A percentile compares a stretch with the other conserved stretches of the same genome.
Evolutionary conservation across 306 rosid genomes (phyloP).

Genomic region (Hylodesmum podocarpum): DNA sequence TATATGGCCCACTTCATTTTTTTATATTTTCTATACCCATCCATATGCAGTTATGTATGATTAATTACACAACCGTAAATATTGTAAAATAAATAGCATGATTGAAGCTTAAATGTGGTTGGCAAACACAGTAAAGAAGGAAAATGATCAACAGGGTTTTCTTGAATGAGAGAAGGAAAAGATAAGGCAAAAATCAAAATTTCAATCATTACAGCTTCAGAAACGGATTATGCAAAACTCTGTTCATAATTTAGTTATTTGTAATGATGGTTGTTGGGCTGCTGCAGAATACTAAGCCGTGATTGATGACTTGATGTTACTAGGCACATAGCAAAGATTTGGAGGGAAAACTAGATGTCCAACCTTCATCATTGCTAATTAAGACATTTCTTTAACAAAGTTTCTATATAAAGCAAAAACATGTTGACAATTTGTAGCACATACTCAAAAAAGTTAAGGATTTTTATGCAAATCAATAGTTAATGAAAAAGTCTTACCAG

Average conservation of each 20-base stretch:
- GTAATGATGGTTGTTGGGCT: constrained; percentile 24
- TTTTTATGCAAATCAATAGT: neutral
- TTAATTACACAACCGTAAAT: neutral
- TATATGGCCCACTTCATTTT: neutral
- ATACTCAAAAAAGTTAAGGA: neutral
- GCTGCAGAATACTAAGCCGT: neutral
- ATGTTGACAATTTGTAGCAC: constrained; percentile 13
- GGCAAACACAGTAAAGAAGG: constrained; percentile 11
- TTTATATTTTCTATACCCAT: neutral
- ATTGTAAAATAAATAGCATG: neutral
- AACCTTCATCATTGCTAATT: constrained; percentile 35
- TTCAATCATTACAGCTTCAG: constrained; percentile 14
- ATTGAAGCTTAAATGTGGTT: constrained; percentile 23
- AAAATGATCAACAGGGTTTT: constrained; percentile 1
- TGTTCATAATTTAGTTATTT: constrained; percentile 7
- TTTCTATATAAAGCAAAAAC: constrained; percentile 25
- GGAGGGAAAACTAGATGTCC: neutral
- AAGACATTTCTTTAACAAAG: constrained; percentile 22
- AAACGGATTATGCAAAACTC: neutral
- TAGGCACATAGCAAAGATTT: neutral
- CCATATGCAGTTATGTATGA: neutral
- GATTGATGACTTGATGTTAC: constrained; percentile 15
- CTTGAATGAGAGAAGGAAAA: neutral
- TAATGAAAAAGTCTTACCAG: neutral
- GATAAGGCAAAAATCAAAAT: neutral